A percentile compares a stretch with the other conserved stretches of the same genome.
These are phyloP conservation scores for Penstemon eatonii DNA, from an alignment of 257 asterid genomes.

Conservation along the genomic window DNA sequence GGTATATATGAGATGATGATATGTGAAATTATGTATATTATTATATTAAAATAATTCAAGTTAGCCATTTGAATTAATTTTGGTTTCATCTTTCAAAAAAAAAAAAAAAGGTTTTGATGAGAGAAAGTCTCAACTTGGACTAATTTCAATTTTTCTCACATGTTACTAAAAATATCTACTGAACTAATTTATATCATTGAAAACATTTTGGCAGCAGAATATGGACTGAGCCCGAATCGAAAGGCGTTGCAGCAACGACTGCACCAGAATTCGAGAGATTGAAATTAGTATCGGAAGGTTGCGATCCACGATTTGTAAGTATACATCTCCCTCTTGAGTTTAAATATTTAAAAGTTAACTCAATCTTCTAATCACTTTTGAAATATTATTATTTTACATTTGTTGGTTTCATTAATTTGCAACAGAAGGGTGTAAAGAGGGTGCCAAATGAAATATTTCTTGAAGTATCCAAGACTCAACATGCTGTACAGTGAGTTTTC, in stretches of 20 bases:
- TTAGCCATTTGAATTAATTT: too few relatives aligned
- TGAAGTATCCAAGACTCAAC: slow-evolving; percentile 57
- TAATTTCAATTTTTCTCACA: background rate
- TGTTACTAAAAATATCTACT: background rate
- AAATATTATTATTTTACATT: background rate
- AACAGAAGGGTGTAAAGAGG: slow-evolving; percentile 52
- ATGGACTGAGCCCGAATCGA: slow-evolving; percentile 61
- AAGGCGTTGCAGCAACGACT: slow-evolving; percentile 64
- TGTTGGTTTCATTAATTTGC: slow-evolving; percentile 30
- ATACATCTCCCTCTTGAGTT: background rate
- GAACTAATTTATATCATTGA: too few relatives aligned
- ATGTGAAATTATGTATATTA: too few relatives aligned
- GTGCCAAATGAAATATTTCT: slow-evolving; percentile 50
- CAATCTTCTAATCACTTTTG: background rate
- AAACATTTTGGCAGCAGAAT: slow-evolving; percentile 42
- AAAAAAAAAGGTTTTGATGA: too few relatives aligned
- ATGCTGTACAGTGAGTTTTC: slow-evolving; percentile 56
- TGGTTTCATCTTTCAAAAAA: too few relatives aligned
- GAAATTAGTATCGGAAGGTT: slow-evolving; percentile 74
- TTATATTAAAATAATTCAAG: background rate
- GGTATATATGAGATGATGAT: too few relatives aligned
- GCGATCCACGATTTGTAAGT: slow-evolving; percentile 74
- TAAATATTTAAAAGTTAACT: too few relatives aligned
- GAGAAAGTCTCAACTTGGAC: background rate
- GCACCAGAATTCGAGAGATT: slow-evolving; percentile 63